These are phyloP conservation scores for Xenoacremonium recifei DNA, from an alignment of 2,329 filamentous ascomycete species.

Conservation along the genomic window DNA sequence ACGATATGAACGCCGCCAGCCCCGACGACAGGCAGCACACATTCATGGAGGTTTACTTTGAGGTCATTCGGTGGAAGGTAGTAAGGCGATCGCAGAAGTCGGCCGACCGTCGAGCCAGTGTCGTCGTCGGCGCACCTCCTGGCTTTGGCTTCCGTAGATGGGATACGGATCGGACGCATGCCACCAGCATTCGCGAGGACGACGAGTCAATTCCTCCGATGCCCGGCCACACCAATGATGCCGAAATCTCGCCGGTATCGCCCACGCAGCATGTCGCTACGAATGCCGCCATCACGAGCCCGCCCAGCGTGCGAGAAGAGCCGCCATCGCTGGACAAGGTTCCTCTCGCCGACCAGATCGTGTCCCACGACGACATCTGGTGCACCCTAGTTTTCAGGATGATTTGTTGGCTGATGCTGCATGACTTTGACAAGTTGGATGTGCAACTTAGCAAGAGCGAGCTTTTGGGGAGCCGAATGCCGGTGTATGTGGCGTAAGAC, in stretches of 20 bases:
- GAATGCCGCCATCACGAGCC: constrained; percentile 3
- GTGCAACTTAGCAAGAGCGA: constrained; percentile 53
- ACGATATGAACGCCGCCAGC: constrained; percentile 45
- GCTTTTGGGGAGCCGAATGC: constrained; percentile 52
- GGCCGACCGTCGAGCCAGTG: constrained; percentile 24
- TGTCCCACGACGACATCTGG: constrained; percentile 47
- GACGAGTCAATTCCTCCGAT: constrained; percentile 3
- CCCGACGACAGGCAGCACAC: constrained; percentile 48
- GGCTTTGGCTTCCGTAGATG: constrained; percentile 19
- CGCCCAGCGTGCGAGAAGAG: constrained; percentile 9
- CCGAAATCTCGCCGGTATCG: not conserved
- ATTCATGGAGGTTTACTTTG: constrained; percentile 55
- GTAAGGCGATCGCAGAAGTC: constrained; percentile 31
- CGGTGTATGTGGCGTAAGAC: constrained; percentile 47
- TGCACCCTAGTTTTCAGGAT: constrained; percentile 55
- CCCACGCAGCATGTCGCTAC: constrained; percentile 9
- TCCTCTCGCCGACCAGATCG: constrained; percentile 21
- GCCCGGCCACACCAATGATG: not conserved
- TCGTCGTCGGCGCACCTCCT: constrained; percentile 18
- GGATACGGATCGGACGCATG: constrained; percentile 20
- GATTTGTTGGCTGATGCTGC: constrained; percentile 57
- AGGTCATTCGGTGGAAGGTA: constrained; percentile 40
- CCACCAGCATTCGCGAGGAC: constrained; percentile 17
- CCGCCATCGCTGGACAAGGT: constrained; percentile 3
- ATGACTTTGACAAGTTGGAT: constrained; percentile 56